A percentile compares a stretch with the other conserved stretches of the same genome.
These are phyloP conservation scores for Venturia oleaginea DNA, from an alignment of 2,329 filamentous ascomycete species.

Conservation along the genomic window DNA sequence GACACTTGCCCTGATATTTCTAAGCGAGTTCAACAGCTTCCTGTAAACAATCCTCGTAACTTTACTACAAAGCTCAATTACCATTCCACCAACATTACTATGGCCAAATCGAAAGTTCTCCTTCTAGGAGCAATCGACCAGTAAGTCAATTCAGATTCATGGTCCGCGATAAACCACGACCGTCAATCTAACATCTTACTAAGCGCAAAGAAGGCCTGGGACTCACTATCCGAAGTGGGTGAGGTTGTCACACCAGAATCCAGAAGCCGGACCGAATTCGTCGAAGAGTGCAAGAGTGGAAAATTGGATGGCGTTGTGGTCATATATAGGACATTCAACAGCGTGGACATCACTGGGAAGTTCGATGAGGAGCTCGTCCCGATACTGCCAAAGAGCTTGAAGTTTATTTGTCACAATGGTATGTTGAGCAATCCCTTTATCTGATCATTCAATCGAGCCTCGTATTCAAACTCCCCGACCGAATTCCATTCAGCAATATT, in stretches of 20 bases:
- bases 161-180: neutral
- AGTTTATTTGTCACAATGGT: slow-evolving; percentile 38
- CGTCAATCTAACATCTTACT: neutral
- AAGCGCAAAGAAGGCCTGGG: slow-evolving; percentile 59
- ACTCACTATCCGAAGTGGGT: slow-evolving; percentile 50
- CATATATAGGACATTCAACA: slow-evolving; percentile 63
- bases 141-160: slow-evolving; percentile 34
- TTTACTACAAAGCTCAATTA: neutral
- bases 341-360: slow-evolving; percentile 54
- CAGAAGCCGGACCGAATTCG: slow-evolving; percentile 55
- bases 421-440: slow-evolving; percentile 17
- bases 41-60: neutral
- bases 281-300: slow-evolving; percentile 57
- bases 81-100: slow-evolving; percentile 12
- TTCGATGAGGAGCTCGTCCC: slow-evolving; percentile 63
- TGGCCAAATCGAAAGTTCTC: slow-evolving; percentile 49
- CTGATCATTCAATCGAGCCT: neutral
- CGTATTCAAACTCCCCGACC: neutral
- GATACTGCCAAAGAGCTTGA: slow-evolving; percentile 30
- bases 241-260: slow-evolving; percentile 56
- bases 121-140: slow-evolving; percentile 55
- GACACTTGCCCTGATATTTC: neutral
- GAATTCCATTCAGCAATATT: neutral
- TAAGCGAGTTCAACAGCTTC: neutral
- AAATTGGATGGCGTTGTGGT: slow-evolving; percentile 56